phyloP scores from a whole-genome alignment of 306 rosid genomes.

The Macrotyloma uniflorum region DNA sequence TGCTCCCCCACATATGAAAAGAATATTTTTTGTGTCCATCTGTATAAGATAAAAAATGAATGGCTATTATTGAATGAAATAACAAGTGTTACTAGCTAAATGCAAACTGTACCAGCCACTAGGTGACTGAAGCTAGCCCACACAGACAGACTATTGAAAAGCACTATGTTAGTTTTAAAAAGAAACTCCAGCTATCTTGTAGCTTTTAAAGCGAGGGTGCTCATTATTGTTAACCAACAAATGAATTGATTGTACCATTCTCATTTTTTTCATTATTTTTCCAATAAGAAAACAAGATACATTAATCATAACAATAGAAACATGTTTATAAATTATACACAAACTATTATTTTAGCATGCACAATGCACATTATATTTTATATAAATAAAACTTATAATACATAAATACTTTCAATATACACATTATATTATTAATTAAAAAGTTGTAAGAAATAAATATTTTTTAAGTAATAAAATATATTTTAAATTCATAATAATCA shows the following conservation, averaged over 20 bases:
- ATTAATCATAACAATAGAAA: constrained; percentile 5
- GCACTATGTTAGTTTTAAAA: background rate
- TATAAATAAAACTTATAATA: no score
- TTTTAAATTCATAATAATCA: background rate
- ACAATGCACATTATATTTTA: background rate
- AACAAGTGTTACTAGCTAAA: constrained; percentile 16
- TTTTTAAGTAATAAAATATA: no score
- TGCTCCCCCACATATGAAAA: constrained; percentile 97
- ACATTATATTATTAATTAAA: no score
- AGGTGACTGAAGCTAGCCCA: constrained; percentile 8
- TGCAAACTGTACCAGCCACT: constrained; percentile 4
- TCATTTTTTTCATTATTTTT: background rate
- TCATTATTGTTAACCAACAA: background rate
- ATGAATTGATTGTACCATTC: background rate
- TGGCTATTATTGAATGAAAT: constrained; percentile 9
- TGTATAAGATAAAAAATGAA: constrained; percentile 46
- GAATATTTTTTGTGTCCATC: constrained; percentile 95
- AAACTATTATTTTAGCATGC: background rate
- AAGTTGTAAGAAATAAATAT: no score
- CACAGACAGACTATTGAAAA: background rate
- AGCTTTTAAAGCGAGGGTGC: background rate
- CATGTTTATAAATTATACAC: background rate
- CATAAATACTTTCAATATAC: no score
- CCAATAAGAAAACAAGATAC: background rate
- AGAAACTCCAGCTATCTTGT: background rate